phyloP scores from a whole-genome alignment of 495 filamentous ascomycete genomes.

The Neohortaea acidophila region DNA sequence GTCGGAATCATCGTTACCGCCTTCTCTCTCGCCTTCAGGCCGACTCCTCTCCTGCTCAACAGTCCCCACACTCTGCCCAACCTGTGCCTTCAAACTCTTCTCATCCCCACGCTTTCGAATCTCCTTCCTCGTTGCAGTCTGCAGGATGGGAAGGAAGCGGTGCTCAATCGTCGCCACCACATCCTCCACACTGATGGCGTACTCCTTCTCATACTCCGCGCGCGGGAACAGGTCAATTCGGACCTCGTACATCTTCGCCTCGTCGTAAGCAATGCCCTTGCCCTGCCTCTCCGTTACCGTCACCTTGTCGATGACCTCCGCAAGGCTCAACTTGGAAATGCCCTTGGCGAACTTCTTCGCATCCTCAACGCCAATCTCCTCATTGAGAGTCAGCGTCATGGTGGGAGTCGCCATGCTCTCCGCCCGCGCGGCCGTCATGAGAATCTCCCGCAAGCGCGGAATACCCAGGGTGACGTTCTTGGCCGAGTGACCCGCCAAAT shows the following conservation, averaged over 20 bases:
- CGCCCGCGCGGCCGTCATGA: constrained; percentile 97
- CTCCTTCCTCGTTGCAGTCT: constrained; percentile 52
- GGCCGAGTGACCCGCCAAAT: constrained; percentile 93
- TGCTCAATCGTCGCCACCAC: constrained; percentile 64
- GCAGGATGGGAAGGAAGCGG: constrained; percentile 58
- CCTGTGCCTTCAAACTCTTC: constrained; percentile 42
- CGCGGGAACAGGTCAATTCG: constrained; percentile 68
- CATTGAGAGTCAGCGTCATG: constrained; percentile 73
- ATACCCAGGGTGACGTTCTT: constrained; percentile 99
- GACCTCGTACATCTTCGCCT: constrained; percentile 74
- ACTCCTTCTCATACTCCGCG: constrained; percentile 67
- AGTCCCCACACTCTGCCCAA: constrained; percentile 61
- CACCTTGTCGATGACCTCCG: constrained; percentile 72
- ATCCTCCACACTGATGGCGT: constrained; percentile 64
- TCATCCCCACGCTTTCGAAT: constrained; percentile 60
- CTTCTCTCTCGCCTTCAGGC: constrained; percentile 28
- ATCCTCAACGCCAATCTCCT: constrained; percentile 52
- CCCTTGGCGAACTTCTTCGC: constrained; percentile 76
- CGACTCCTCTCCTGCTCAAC: constrained; percentile 43
- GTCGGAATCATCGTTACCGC: constrained; percentile 50
- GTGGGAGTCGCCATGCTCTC: constrained; percentile 71
- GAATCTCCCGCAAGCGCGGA: constrained; percentile 88
- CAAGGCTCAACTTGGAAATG: constrained; percentile 75
- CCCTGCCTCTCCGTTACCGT: constrained; percentile 64
- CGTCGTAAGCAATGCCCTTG: constrained; percentile 42